Evolutionary conservation across 2,329 filamentous ascomycete genomes (phyloP), one percentile per base, ranked within the genome.

Genomic region (Trichoderma polysporum): DNA sequence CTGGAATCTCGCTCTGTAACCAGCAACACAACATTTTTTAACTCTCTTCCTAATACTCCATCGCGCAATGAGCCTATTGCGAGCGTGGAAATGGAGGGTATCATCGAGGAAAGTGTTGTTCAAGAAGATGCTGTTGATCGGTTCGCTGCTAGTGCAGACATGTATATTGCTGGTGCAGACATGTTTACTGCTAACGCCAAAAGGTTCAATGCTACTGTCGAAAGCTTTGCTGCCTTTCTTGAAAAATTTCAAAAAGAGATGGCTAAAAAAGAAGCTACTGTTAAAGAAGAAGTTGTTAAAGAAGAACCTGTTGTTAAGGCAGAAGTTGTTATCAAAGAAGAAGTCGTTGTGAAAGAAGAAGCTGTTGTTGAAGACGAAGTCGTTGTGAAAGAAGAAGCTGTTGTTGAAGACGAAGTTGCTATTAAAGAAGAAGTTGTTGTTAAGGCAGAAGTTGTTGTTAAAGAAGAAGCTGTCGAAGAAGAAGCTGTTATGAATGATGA

Each of bases 21-120:
- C n/a, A 62, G 59, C 35, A 53, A 53, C 25, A 52, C 59, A 5
- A 62, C 47, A 6, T 62, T 62, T 17, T n/a, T 53, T 12, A 41
- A 33, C 47, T 62, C 47, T 12, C 33, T 52, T 15, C 59, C 33
- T 12, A 39, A 39, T 31, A 62, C 45, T 31, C 59, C 59, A 3
- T 37, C 35, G 8, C 59, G 47, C 9, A 62, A 62, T 31, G 59
- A 22, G 8, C 19, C 49, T 17, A 0, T 19, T 35, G 5, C 25
- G 15, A 0, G 17, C 2, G 22, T 53, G 17, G 25, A 52, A n/a
- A 41, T 53, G 0, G 47, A 41, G 12, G 59, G 53, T 31, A 39
- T 59, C 19, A 27, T 29, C 4, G 57, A 45, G 29, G 57, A 59
- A 58, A 9, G 29, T 7, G 17, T 4, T 12, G n/a, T 22, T 33